phyloP scores from a whole-genome alignment of 2,329 filamentous ascomycete species.

The Aplosporella prunicola region DNA sequence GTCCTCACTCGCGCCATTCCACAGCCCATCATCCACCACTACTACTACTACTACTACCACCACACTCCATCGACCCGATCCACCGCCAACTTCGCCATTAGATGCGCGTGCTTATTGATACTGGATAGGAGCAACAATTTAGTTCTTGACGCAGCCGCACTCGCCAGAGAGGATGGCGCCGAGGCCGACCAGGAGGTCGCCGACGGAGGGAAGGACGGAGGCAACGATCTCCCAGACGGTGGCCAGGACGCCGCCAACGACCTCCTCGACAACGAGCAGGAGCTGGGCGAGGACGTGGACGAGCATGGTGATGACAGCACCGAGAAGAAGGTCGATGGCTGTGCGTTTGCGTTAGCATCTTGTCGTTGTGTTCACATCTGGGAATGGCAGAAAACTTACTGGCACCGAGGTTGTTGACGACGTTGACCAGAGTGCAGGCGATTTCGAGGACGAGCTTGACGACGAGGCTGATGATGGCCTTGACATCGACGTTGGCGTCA shows the following conservation, averaged over 20 bases:
- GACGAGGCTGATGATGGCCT: conserved; percentile 18
- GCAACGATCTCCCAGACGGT: conserved; percentile 10
- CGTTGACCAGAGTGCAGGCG: conserved; percentile 34
- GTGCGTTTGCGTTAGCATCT: not conserved
- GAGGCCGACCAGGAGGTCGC: conserved; percentile 11
- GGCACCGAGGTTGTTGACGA: conserved; percentile 33
- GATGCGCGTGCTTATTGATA: not conserved
- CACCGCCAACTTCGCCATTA: too few species aligned
- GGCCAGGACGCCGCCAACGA: conserved; percentile 10
- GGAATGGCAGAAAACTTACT: conserved; percentile 5
- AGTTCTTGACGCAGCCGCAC: conserved; percentile 7
- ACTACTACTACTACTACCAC: too few species aligned
- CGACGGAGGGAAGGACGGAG: conserved; percentile 9
- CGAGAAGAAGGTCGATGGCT: conserved; percentile 10
- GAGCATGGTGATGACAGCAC: conserved; percentile 11
- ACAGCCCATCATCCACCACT: too few species aligned
- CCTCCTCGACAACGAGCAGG: conserved; percentile 7
- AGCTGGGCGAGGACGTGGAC: conserved; percentile 11
- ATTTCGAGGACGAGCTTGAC: conserved; percentile 36
- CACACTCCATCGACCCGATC: too few species aligned
- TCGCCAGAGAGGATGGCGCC: conserved; percentile 11
- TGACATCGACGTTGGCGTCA: conserved; percentile 9
- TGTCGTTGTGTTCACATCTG: too few species aligned
- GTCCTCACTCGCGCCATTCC: too few species aligned
- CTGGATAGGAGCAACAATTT: conserved; percentile 3